Conservation (phyloP, 306 rosid species). For the Castanea sativa region DNA sequence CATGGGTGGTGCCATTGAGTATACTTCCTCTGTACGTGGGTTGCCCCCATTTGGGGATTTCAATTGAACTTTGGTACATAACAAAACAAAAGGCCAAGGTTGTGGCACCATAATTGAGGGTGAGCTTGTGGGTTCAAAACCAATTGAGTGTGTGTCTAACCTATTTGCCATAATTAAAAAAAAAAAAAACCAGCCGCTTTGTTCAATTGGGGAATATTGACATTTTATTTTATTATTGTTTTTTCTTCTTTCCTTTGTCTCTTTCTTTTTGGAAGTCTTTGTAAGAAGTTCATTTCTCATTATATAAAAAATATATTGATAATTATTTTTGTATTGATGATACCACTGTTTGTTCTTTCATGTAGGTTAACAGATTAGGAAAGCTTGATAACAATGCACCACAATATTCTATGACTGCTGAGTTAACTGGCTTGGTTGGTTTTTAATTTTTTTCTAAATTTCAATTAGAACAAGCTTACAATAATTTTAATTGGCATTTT, state of each 20-base stretch:
- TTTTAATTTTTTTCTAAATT: not conserved
- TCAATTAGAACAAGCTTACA: not conserved
- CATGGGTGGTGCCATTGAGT: not conserved
- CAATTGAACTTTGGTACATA: not conserved
- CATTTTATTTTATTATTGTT: not conserved
- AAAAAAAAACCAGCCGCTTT: not conserved
- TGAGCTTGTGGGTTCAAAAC: too few relatives aligned
- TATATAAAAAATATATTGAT: not conserved
- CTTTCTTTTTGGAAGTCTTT: not conserved
- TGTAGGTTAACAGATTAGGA: conserved; percentile 77
- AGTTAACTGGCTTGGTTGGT: conserved; percentile 75
- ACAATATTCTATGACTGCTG: conserved; percentile 72
- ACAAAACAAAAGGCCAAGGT: not conserved
- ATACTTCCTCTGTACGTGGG: not conserved
- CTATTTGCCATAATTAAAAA: conserved; percentile 35
- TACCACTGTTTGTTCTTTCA: conserved; percentile 16
- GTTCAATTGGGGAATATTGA: not conserved
- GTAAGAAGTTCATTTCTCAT: not conserved
- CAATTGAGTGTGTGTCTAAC: too few relatives aligned
- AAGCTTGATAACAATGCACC: conserved; percentile 60
- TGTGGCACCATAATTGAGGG: not conserved
- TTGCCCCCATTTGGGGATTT: not conserved
- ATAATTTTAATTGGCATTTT: not conserved
- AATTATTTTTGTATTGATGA: conserved; percentile 4
- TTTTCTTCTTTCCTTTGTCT: not conserved